Evolutionary conservation across 139 green algal genomes (phyloP).

Genomic region (Chlorella vulgaris): DNA sequence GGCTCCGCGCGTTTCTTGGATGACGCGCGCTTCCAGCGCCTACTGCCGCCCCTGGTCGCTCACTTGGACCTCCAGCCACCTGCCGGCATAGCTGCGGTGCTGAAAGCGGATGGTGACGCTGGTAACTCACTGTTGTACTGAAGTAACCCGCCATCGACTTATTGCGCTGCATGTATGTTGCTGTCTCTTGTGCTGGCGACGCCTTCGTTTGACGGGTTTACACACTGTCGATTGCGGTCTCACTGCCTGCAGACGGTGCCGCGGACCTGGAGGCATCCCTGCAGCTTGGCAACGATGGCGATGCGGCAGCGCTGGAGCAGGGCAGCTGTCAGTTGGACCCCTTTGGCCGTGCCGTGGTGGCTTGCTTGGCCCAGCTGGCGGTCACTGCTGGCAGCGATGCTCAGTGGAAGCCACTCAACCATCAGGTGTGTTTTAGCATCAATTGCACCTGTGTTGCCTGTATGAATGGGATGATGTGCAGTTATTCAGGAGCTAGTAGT

Average conservation of each 20-base stretch:
- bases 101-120: slow-evolving; percentile 22
- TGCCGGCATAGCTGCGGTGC: slow-evolving; percentile 22
- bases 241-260: slow-evolving; percentile 4
- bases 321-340: slow-evolving; percentile 20
- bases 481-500: too few relatives aligned
- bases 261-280: slow-evolving; percentile 16
- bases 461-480: too few relatives aligned
- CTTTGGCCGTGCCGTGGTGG: slow-evolving; percentile 37
- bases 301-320: neutral
- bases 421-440: slow-evolving; percentile 40
- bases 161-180: neutral
- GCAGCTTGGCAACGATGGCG: neutral
- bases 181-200: neutral
- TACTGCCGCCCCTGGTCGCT: slow-evolving; percentile 70
- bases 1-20: slow-evolving; percentile 66
- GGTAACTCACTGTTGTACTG: neutral
- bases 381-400: slow-evolving; percentile 71
- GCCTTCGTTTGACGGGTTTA: too few relatives aligned
- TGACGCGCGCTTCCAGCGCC: slow-evolving; percentile 60
- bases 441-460: too few relatives aligned
- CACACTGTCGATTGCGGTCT: neutral
- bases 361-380: slow-evolving; percentile 76
- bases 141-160: neutral
- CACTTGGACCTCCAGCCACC: slow-evolving; percentile 48
- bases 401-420: slow-evolving; percentile 89